These are phyloP conservation scores for Komagataella pastoris DNA, from an alignment of 805 yeast species.

Conservation along the genomic window DNA sequence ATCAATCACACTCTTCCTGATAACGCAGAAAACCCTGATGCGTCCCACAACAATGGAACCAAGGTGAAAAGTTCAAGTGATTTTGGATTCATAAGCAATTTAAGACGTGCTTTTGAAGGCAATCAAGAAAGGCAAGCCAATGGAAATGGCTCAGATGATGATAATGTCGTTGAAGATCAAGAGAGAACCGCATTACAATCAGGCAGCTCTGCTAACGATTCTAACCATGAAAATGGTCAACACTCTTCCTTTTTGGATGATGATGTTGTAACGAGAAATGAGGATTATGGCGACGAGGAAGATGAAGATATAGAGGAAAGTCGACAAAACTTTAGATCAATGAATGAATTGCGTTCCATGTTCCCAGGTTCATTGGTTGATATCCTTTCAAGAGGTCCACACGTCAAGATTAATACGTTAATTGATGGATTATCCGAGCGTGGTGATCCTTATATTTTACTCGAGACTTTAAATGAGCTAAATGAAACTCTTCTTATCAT, in stretches of 20 bases:
- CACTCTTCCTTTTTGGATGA: slow-evolving; percentile 4
- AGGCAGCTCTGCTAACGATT: slow-evolving; percentile 1
- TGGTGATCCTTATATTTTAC: slow-evolving; percentile 45
- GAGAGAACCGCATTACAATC: not conserved
- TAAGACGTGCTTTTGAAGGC: not conserved
- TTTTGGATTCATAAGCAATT: not conserved
- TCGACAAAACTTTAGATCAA: slow-evolving; percentile 3
- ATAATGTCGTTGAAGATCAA: slow-evolving; percentile 14
- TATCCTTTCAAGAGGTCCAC: not conserved
- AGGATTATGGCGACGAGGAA: slow-evolving; percentile 8
- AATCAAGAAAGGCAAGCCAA: slow-evolving; percentile 7
- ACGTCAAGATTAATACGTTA: slow-evolving; percentile 12
- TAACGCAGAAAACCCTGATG: not conserved
- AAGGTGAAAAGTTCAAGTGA: not conserved
- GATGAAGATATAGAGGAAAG: slow-evolving; percentile 6
- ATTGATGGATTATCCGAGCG: slow-evolving; percentile 24
- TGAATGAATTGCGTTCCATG: slow-evolving; percentile 11
- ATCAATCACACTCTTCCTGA: not conserved
- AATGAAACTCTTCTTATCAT: slow-evolving; percentile 57
- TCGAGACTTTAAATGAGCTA: slow-evolving; percentile 54
- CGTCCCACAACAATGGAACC: not conserved
- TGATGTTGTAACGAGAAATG: slow-evolving; percentile 5
- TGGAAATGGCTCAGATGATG: slow-evolving; percentile 8
- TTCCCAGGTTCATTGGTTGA: slow-evolving; percentile 7
- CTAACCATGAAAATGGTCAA: slow-evolving; percentile 10